A percentile compares a stretch with the other conserved stretches of the same genome.
Conservation (phyloP, 2,329 filamentous ascomycete species). For the Talaromyces rugulosus region DNA sequence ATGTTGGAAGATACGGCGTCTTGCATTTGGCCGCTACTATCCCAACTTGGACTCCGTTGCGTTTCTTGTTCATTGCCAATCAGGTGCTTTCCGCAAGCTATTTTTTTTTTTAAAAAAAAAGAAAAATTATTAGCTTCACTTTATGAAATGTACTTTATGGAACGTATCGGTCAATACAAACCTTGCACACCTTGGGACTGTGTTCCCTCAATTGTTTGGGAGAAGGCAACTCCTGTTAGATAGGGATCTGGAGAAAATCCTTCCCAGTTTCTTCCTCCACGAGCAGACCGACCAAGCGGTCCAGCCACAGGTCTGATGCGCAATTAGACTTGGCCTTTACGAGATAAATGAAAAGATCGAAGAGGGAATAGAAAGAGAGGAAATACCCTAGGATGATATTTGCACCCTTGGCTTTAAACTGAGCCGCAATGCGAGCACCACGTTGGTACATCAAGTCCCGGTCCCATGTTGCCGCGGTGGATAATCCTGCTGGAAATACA, state of each 20-base stretch:
- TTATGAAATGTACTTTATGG: too few relatives aligned
- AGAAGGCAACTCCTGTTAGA: slow-evolving; percentile 39
- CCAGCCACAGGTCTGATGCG: slow-evolving; percentile 19
- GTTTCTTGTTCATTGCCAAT: slow-evolving; percentile 68
- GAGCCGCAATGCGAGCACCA: slow-evolving; percentile 52
- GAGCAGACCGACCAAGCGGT: slow-evolving; percentile 39
- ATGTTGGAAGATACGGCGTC: slow-evolving; percentile 55
- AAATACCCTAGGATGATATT: slow-evolving; percentile 41
- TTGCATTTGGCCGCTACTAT: slow-evolving; percentile 31
- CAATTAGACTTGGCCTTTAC: neutral
- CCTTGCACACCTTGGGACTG: slow-evolving; percentile 52
- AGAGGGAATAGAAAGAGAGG: neutral
- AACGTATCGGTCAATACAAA: slow-evolving; percentile 42
- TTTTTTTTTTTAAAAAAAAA: too few relatives aligned
- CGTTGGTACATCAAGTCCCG: slow-evolving; percentile 50
- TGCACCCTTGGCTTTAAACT: slow-evolving; percentile 35
- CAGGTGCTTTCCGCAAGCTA: slow-evolving; percentile 42
- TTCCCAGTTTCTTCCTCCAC: slow-evolving; percentile 44
- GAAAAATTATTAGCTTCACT: too few relatives aligned
- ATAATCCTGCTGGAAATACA: slow-evolving; percentile 70
- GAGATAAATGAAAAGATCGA: neutral
- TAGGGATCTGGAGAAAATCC: slow-evolving; percentile 42
- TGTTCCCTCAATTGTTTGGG: slow-evolving; percentile 37
- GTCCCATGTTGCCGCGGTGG: slow-evolving; percentile 61
- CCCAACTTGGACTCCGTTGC: slow-evolving; percentile 49